Evolutionary conservation across 2,329 filamentous ascomycete genomes (phyloP).

Genomic region (Aspergillus latus): DNA sequence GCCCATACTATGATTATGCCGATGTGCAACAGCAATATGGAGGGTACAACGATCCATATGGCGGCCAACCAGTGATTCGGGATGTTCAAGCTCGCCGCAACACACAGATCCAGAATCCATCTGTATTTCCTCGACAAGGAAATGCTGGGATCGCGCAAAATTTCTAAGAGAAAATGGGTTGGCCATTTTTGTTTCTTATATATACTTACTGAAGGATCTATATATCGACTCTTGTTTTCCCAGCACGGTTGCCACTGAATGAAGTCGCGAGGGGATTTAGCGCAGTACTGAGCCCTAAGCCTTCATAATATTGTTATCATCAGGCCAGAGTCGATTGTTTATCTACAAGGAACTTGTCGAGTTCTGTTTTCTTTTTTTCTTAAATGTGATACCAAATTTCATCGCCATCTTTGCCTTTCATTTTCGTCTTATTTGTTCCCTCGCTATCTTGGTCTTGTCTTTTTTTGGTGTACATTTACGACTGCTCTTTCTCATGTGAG

Average conservation of each 20-base stretch:
- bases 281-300: no score
- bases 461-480: conserved; percentile 17
- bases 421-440: not conserved
- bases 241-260: not conserved
- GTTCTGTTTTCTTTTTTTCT: not conserved
- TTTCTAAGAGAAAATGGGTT: conserved; percentile 59
- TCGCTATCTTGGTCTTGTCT: conserved; percentile 2
- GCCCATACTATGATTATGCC: conserved; percentile 56
- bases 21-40: conserved; percentile 46
- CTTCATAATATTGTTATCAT: not conserved
- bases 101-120: conserved; percentile 88
- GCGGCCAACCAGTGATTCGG: conserved; percentile 75
- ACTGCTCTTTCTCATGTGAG: conserved; percentile 2
- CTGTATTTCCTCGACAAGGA: conserved; percentile 83
- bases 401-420: conserved; percentile 1
- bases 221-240: not conserved
- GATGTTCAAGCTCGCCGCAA: conserved; percentile 91
- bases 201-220: conserved; percentile 9
- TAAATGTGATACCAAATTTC: conserved; percentile 8
- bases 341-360: not conserved
- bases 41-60: conserved; percentile 58
- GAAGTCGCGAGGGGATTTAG: no score
- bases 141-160: conserved; percentile 96
- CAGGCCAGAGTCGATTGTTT: no score
- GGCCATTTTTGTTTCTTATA: conserved; percentile 6